These are phyloP conservation scores for Boletus rufocinnamomeus DNA, from an alignment of 768 basidiomycete genomes.

Conservation along the genomic window DNA sequence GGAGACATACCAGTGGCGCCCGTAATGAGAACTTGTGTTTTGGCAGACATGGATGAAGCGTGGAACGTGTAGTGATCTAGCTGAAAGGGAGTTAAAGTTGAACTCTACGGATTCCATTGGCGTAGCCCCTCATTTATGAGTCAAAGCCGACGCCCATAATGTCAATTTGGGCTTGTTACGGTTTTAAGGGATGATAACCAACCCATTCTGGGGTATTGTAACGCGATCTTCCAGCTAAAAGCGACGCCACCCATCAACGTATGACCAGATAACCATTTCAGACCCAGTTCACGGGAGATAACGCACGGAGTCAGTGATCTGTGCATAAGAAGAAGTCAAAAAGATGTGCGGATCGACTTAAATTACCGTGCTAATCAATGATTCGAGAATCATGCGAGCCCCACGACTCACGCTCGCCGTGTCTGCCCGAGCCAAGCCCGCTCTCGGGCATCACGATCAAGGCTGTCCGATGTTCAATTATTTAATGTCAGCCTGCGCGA, in stretches of 20 bases:
- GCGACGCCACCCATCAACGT: no score
- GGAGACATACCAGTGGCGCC: conserved; percentile 23
- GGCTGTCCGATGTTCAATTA: neutral
- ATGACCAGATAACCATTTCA: neutral
- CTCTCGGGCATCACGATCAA: no score
- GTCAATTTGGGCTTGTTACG: neutral
- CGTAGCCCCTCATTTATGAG: conserved; percentile 10
- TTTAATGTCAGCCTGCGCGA: neutral
- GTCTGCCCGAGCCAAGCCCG: neutral
- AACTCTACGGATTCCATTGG: neutral
- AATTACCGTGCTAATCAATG: neutral
- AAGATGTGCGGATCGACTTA: neutral
- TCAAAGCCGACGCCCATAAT: neutral
- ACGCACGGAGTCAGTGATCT: neutral
- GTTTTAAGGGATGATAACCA: neutral
- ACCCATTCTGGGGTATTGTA: no score
- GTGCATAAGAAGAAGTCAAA: neutral
- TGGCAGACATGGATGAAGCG: conserved; percentile 16
- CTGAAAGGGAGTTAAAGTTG: neutral
- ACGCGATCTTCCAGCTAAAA: no score
- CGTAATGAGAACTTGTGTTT: conserved; percentile 24
- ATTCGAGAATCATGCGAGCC: neutral
- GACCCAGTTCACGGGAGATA: no score
- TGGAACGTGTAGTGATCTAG: neutral
- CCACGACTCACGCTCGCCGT: conserved; percentile 2